Base-by-base conservation (phyloP, 1,139 yeast species). In the Taphrina populina region DNA sequence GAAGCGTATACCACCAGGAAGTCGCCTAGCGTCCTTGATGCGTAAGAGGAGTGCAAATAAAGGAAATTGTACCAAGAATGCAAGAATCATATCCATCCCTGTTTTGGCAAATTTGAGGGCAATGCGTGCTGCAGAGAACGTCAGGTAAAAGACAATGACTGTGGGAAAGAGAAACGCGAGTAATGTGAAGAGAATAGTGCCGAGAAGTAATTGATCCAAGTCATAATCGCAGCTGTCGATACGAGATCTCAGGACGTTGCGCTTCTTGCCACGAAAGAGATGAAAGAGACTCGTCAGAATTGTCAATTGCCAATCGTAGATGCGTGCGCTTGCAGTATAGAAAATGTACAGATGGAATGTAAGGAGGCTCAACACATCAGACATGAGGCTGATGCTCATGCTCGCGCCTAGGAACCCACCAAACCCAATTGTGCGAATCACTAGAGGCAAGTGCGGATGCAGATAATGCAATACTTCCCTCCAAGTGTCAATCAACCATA, bases 241-340 rank as follows among this genome's bases (percentile, higher is more conserved):
- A 72, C 98, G 81, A 58, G 85, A 76, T 62, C 97, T 77, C 63
- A 94, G 72, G 1, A 84, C 80, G 66, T 94, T 94, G 62, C 81
- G 83, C 69, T 90, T 88, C 68, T 85, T 86, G 1, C 99, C 99
- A 59, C 95, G 78, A 64, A 94, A 90, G 39, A 94, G 72, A 64
- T 88, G 86, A 68, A 87, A 86, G 56, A 94, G 73, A 10, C 96
- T 86, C 56, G 75, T 74, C 60, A 92, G 71, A 4, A 83, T 78
- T 51, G 77, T 77, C 21, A 86, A 68, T 65, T 88, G 95, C 76
- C 88, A 82, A 60, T 79, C 77, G 69, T 84, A 92, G 4, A 94
- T 76, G 62, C 84, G 81, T 7, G 95, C 82, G 4, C 94, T 78
- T 7, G 95, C 82, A 62, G 80, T 77, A 66, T 88, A 88, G 65